These are phyloP conservation scores for Fraxinus xanthoxyloides DNA, from an alignment of 305 asterid species.

Conservation along the genomic window DNA sequence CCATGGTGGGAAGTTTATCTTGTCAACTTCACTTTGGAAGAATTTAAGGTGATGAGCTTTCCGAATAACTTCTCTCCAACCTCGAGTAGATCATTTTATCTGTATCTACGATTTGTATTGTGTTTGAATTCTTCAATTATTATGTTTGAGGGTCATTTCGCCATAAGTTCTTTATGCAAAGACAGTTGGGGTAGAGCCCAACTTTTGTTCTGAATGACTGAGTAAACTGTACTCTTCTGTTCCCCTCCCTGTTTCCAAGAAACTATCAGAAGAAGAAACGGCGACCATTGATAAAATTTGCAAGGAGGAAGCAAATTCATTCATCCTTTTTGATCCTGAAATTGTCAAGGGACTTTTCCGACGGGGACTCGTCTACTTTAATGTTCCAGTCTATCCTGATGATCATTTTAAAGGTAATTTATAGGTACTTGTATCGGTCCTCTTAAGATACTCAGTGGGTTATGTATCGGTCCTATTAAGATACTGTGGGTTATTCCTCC, in stretches of 20 bases:
- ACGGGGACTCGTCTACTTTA: conserved; percentile 92
- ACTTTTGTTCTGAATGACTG: conserved; percentile 16
- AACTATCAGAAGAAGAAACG: conserved; percentile 97
- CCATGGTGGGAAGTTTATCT: conserved; percentile 99
- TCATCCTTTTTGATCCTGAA: conserved; percentile 85
- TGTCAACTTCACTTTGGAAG: conserved; percentile 96
- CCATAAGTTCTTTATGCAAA: conserved; percentile 1
- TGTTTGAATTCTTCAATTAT: background rate
- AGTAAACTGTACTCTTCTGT: conserved; percentile 18
- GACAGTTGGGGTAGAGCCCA: background rate
- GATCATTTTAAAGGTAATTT: conserved; percentile 91
- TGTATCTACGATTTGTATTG: background rate
- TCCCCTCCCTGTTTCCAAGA: conserved; percentile 43
- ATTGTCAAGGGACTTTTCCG: conserved; percentile 74
- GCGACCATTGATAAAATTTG: conserved; percentile 97
- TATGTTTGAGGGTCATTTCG: background rate
- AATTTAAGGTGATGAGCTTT: conserved; percentile 73
- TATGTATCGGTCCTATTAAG: background rate
- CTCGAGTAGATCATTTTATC: background rate
- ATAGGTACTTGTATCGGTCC: background rate
- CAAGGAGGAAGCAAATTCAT: conserved; percentile 95
- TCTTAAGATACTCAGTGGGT: background rate
- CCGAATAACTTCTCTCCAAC: conserved; percentile 6
- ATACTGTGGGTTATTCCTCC: background rate
- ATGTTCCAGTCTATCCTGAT: conserved; percentile 91